Base-by-base conservation (phyloP, 1,284 basidiomycete genomes). In the Irpex rosettiformis region DNA sequence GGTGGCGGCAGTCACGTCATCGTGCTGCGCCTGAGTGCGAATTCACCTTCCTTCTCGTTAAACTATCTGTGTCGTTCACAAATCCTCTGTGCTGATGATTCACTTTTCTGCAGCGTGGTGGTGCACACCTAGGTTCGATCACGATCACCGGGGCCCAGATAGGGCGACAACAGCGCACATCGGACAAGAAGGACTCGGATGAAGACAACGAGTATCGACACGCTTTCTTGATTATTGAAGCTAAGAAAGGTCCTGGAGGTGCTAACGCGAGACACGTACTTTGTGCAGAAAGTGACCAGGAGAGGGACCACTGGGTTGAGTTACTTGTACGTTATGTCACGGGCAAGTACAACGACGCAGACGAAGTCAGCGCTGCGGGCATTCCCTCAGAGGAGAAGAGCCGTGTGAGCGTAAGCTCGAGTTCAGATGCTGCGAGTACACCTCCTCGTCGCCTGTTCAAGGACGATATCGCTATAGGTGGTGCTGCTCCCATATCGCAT, bases 131-230 rank as follows among this genome's bases (percentile, higher is more conserved):
- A 27, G 95, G 96, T 51, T 91, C 93, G 8, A 98, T 98, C 66
- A 71, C 79, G 58, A 86, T 98, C 64, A 86, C 88, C 18, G 89
- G 89, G 52, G 93, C 96, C 10, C 94, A 97, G 71, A 98, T 98
- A 55, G 87, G 86, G 18, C 76, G 86, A 54, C 85, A 88, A 67
- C 84, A 88, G 67, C 70, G 71, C 58, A 68, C 82, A 45, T 67
- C 77, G 66, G 75, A 77, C 72, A 68, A 72, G 72, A 65, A 71
- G 60, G 72, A 81, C 61, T 65, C 70, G 7, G 89, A 92, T 58
- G 93, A 96, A 60, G 95, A 97, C 67, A 93, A 93, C 68, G 92
- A 97, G 63, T 97, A 96, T 66, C 84, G 95, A 25, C 96, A 99
- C 69, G 96, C 96, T 0, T 98, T 99, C 77, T 84, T 99, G 59